phyloP scores from a whole-genome alignment of 257 asterid species.

The Solanum stenotomum region DNA sequence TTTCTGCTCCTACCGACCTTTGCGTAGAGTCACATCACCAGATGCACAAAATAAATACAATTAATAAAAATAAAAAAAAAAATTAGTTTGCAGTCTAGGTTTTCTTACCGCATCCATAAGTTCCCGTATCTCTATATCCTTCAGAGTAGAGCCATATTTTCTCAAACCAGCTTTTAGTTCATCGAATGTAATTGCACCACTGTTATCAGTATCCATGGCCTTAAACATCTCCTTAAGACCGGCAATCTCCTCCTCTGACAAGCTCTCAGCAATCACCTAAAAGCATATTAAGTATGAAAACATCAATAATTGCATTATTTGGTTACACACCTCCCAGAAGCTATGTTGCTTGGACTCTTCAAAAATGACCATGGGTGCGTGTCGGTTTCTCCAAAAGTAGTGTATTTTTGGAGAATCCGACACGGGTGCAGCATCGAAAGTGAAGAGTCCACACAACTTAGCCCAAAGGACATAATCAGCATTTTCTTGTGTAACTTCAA shows the following conservation, averaged over 20 bases:
- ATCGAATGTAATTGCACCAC: constrained; percentile 92
- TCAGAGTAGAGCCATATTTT: constrained; percentile 81
- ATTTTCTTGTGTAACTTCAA: neutral
- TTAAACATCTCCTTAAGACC: constrained; percentile 87
- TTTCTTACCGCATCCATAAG: constrained; percentile 89
- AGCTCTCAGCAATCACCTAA: constrained; percentile 93
- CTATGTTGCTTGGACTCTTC: neutral
- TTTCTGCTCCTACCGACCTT: neutral
- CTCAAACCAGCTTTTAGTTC: constrained; percentile 91
- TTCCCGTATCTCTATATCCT: constrained; percentile 82
- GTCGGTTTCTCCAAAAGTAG: neutral
- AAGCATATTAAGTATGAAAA: constrained; percentile 7
- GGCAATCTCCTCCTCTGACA: constrained; percentile 93
- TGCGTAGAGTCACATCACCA: neutral
- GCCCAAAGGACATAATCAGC: neutral
- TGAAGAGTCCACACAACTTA: neutral
- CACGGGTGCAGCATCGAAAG: neutral
- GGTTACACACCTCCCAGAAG: neutral
- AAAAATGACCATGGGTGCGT: neutral
- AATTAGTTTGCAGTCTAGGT: constrained; percentile 1
- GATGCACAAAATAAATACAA: neutral
- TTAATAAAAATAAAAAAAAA: neutral
- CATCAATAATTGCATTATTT: neutral
- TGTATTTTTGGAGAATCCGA: neutral
- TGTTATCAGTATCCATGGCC: constrained; percentile 90